These are phyloP conservation scores for Pythium biforme DNA, from an alignment of 352 stramenopile genomes.

Conservation along the genomic window DNA sequence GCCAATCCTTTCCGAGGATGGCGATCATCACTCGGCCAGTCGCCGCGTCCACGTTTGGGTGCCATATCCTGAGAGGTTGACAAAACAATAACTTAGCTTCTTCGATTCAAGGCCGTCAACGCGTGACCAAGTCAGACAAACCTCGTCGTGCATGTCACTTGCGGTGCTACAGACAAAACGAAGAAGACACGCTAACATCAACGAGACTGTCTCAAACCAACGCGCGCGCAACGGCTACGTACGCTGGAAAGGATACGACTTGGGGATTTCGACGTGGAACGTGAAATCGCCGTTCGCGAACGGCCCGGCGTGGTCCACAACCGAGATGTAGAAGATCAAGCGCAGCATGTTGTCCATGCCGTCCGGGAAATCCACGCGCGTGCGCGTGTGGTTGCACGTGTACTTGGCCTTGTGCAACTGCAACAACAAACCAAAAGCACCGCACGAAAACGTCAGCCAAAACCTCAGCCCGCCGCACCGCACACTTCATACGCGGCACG, in stretches of 20 bases:
- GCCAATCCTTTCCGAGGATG: conserved; percentile 83
- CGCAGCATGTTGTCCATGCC: conserved; percentile 77
- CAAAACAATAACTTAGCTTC: neutral
- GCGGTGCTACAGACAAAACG: conserved; percentile 43
- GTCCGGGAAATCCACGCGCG: conserved; percentile 82
- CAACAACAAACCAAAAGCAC: conserved; percentile 12
- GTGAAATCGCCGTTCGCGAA: conserved; percentile 85
- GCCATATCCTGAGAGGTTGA: conserved; percentile 57
- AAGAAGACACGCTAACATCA: conserved; percentile 2
- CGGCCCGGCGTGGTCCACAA: conserved; percentile 65
- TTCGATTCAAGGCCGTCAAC: neutral
- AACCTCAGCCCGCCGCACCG: neutral
- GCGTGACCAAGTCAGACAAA: conserved; percentile 18
- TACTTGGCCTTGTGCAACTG: conserved; percentile 82
- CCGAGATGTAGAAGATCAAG: conserved; percentile 79
- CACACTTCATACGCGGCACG: neutral
- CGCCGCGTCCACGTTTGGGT: conserved; percentile 77
- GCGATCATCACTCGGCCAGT: conserved; percentile 85
- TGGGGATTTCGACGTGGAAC: conserved; percentile 86
- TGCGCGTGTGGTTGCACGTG: conserved; percentile 71
- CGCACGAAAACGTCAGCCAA: neutral
- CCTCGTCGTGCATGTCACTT: conserved; percentile 70
- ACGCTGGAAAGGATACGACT: conserved; percentile 87
- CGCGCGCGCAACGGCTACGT: conserved; percentile 15
- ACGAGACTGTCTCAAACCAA: neutral